Evolutionary conservation across 768 basidiomycete genomes (phyloP).

Genomic region (Trametes meyenii): DNA sequence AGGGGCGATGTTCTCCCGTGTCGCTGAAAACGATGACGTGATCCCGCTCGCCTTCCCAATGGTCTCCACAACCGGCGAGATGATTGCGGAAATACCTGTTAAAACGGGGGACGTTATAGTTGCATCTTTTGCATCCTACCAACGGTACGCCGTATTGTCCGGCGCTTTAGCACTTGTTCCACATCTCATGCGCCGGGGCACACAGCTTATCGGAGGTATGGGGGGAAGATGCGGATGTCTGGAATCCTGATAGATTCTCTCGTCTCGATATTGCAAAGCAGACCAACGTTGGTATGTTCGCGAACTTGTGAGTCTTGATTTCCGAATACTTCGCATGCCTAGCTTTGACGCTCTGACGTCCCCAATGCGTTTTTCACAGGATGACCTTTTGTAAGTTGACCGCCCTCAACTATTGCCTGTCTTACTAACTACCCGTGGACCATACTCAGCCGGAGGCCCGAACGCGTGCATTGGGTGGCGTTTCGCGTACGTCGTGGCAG

Average conservation of each 20-base stretch:
- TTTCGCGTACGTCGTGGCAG: no score
- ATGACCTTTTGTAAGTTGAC: no score
- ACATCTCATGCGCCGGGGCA: no score
- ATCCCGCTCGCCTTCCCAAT: slow-evolving; percentile 25
- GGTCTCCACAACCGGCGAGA: neutral
- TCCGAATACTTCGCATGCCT: no score
- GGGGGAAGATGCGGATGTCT: slow-evolving; percentile 19
- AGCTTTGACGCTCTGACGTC: no score
- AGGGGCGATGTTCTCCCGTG: slow-evolving; percentile 22
- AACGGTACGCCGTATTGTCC: slow-evolving; percentile 5
- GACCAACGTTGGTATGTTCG: no score
- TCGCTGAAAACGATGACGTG: slow-evolving; percentile 29
- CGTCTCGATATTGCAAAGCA: slow-evolving; percentile 3
- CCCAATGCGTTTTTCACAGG: no score
- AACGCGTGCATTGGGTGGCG: no score
- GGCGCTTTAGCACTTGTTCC: neutral
- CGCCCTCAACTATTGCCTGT: no score
- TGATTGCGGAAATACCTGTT: slow-evolving; percentile 10
- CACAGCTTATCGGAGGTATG: slow-evolving; percentile 16
- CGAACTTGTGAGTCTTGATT: no score
- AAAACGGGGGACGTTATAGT: neutral
- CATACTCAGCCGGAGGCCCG: no score
- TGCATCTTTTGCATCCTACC: slow-evolving; percentile 3
- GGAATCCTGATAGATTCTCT: slow-evolving; percentile 19
- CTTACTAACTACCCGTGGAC: no score